Conservation (phyloP, 2,329 filamentous ascomycete species). For the Sclerotinia trifoliorum region DNA sequence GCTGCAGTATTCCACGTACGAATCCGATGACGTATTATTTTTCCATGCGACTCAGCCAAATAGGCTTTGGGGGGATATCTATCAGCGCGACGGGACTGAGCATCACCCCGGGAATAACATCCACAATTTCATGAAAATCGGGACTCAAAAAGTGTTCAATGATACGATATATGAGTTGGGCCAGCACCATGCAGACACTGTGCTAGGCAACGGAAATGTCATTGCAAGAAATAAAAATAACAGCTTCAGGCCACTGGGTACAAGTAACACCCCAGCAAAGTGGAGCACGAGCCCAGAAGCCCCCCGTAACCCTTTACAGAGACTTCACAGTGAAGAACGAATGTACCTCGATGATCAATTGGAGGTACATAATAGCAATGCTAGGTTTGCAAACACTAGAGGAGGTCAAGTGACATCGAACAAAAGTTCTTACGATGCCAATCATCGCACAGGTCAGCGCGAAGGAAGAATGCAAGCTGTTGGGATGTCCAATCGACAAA, state of each 20-base stretch:
- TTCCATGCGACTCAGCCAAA: neutral
- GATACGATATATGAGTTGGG: neutral
- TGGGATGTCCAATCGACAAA: neutral
- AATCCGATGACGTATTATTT: neutral
- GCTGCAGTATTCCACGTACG: accelerated
- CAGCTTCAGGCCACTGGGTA: neutral
- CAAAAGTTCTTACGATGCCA: too few relatives aligned
- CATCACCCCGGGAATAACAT: too few relatives aligned
- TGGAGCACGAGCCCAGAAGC: neutral
- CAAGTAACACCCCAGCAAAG: neutral
- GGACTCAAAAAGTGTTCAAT: neutral
- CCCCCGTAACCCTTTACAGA: neutral
- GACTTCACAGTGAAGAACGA: neutral
- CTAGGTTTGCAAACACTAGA: neutral
- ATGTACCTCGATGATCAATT: neutral
- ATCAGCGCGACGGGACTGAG: too few relatives aligned
- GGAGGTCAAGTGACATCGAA: neutral
- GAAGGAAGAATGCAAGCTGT: neutral
- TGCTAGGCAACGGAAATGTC: neutral
- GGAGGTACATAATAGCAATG: neutral
- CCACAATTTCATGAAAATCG: neutral
- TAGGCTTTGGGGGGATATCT: neutral
- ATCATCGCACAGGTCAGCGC: neutral
- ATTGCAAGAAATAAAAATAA: neutral
- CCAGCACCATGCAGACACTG: neutral